A percentile compares a stretch with the other conserved stretches of the same genome.
Conservation (phyloP, 2,329 filamentous ascomycete genomes). For the Emydomyces testavorans region DNA sequence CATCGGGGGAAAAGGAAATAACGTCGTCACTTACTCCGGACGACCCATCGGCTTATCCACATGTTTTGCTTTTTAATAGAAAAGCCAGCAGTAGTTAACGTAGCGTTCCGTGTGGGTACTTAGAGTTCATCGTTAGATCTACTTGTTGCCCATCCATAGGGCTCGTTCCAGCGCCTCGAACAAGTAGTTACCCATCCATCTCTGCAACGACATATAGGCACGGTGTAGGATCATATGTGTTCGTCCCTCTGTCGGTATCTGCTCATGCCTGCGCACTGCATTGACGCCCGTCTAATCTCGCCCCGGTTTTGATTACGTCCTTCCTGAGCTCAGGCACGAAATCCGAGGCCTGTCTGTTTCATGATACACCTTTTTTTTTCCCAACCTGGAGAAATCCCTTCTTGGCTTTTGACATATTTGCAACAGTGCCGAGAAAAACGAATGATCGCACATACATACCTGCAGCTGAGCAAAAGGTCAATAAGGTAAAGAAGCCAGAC, state of each 20-base stretch:
- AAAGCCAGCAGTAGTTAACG: background rate
- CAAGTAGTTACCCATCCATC: background rate
- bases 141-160: conserved; percentile 7
- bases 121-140: background rate
- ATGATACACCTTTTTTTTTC: conserved; percentile 9
- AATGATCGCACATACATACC: conserved; percentile 1
- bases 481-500: background rate
- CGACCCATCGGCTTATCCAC: conserved; percentile 2
- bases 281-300: conserved; percentile 11
- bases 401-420: conserved; percentile 10
- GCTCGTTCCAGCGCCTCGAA: conserved; percentile 10
- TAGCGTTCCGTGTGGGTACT: background rate
- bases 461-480: background rate
- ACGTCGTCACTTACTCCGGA: conserved; percentile 1
- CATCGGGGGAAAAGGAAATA: background rate
- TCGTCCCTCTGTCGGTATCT: conserved; percentile 8
- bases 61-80: conserved; percentile 10
- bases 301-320: conserved; percentile 11
- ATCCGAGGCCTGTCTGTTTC: conserved; percentile 6
- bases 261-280: conserved; percentile 8
- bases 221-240: conserved; percentile 7
- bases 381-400: conserved; percentile 4
- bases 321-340: conserved; percentile 9
- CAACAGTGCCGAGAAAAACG: conserved; percentile 9
- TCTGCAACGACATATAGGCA: conserved; percentile 6